These are phyloP conservation scores for Phialophora macrospora DNA, from an alignment of 2,329 filamentous ascomycete genomes.

Conservation along the genomic window DNA sequence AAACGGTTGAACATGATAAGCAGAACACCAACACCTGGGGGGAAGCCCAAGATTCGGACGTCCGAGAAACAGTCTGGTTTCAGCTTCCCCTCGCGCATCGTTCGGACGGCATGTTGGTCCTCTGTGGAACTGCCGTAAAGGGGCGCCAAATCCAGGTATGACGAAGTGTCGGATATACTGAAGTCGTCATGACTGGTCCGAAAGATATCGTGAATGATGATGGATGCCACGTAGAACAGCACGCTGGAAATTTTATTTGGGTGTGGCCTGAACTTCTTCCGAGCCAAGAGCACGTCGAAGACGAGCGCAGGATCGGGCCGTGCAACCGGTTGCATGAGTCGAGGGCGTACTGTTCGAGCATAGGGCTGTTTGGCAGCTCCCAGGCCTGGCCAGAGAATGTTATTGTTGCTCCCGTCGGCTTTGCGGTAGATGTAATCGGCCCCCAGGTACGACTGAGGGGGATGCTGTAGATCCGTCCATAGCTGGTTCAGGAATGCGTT, in stretches of 20 bases:
- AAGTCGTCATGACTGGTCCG: conserved; percentile 67
- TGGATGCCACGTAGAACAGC: conserved; percentile 74
- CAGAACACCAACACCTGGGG: conserved; percentile 69
- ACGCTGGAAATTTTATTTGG: conserved; percentile 75
- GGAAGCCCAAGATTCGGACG: conserved; percentile 67
- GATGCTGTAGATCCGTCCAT: conserved; percentile 62
- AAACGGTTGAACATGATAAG: conserved; percentile 72
- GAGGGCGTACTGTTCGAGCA: conserved; percentile 67
- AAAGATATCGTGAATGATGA: conserved; percentile 70
- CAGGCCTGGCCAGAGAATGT: conserved; percentile 65
- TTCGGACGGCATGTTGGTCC: conserved; percentile 67
- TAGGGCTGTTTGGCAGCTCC: conserved; percentile 71
- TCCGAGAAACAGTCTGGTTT: conserved; percentile 74
- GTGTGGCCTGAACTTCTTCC: conserved; percentile 66
- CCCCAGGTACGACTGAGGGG: conserved; percentile 54
- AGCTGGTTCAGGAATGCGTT: conserved; percentile 59
- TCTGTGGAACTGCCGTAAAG: conserved; percentile 70
- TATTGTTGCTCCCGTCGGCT: conserved; percentile 55
- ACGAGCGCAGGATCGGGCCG: conserved; percentile 69
- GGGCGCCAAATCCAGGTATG: conserved; percentile 74
- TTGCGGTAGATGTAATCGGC: conserved; percentile 44
- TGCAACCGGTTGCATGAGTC: conserved; percentile 61
- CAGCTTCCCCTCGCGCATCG: conserved; percentile 68
- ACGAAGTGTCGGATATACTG: conserved; percentile 70
- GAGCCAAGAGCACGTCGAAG: conserved; percentile 70